A percentile compares a stretch with the other conserved stretches of the same genome.
Conservation (phyloP, 768 basidiomycete species). For the Amanita inopinata region DNA sequence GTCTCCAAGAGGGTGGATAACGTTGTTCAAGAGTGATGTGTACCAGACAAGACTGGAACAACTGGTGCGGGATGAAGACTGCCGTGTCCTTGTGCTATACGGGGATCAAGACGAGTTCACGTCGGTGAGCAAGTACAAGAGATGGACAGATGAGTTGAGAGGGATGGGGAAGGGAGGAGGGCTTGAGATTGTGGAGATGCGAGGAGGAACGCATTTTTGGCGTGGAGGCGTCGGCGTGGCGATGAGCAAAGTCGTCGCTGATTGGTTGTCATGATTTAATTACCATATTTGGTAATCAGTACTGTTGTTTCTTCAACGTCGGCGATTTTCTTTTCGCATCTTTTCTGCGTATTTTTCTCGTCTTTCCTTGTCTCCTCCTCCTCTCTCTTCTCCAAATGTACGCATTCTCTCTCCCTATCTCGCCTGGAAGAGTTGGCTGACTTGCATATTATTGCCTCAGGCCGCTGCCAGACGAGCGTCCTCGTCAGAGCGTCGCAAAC, state of each 20-base stretch:
- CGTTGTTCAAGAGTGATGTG: slow-evolving; percentile 49
- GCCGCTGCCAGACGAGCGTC: slow-evolving; percentile 84
- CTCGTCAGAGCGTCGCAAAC: slow-evolving; percentile 80
- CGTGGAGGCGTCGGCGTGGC: slow-evolving; percentile 22
- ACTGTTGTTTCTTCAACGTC: neutral
- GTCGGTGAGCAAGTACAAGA: slow-evolving; percentile 36
- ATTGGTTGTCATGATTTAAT: slow-evolving; percentile 26
- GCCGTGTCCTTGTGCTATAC: slow-evolving; percentile 52
- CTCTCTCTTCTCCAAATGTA: slow-evolving; percentile 2
- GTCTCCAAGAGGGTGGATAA: slow-evolving; percentile 55
- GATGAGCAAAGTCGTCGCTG: slow-evolving; percentile 19
- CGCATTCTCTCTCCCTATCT: neutral
- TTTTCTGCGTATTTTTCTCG: slow-evolving; percentile 2
- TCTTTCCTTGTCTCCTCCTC: neutral
- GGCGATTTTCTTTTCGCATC: neutral
- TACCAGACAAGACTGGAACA: slow-evolving; percentile 44
- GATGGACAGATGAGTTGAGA: slow-evolving; percentile 32
- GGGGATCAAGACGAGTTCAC: slow-evolving; percentile 74
- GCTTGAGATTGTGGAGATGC: slow-evolving; percentile 27
- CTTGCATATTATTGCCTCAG: slow-evolving; percentile 25
- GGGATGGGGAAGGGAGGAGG: slow-evolving; percentile 24
- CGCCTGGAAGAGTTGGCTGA: neutral
- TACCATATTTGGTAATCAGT: slow-evolving; percentile 5
- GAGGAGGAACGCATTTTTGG: slow-evolving; percentile 64
- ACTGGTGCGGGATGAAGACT: slow-evolving; percentile 34